Evolutionary conservation across 2,329 filamentous ascomycete genomes (phyloP).

Genomic region (Fusarium sp.): DNA sequence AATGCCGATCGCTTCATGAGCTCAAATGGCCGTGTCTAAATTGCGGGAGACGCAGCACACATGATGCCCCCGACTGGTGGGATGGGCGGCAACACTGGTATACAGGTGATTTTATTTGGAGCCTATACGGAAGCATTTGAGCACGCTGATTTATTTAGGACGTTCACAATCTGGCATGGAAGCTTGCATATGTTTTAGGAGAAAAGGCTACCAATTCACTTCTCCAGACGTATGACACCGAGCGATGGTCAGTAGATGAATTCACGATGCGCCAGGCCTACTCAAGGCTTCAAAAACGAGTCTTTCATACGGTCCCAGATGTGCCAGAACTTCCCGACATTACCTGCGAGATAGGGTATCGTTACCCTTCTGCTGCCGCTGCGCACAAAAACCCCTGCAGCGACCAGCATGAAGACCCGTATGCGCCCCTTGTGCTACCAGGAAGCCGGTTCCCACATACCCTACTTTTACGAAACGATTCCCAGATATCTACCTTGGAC

Average conservation of each 20-base stretch:
- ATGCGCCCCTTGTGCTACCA: background rate
- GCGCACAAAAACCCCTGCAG: background rate
- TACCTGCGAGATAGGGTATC: background rate
- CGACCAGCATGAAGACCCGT: background rate
- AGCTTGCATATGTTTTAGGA: background rate
- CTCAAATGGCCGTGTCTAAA: background rate
- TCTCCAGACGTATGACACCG: background rate
- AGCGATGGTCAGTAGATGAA: background rate
- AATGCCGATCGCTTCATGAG: background rate
- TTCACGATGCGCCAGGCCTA: background rate
- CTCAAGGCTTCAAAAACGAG: background rate
- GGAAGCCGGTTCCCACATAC: background rate
- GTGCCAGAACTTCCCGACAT: background rate
- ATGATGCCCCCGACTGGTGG: background rate
- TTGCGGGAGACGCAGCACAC: background rate
- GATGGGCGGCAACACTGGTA: background rate
- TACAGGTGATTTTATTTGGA: background rate
- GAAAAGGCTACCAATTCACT: rapidly evolving
- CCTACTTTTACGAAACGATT: background rate
- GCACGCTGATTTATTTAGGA: background rate
- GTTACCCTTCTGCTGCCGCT: background rate
- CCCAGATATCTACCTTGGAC: background rate
- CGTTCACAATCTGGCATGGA: background rate
- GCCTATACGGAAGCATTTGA: rapidly evolving
- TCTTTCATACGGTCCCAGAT: background rate